Conservation (phyloP, 805 yeast genomes). For the Ogataea paradorogensis region DNA sequence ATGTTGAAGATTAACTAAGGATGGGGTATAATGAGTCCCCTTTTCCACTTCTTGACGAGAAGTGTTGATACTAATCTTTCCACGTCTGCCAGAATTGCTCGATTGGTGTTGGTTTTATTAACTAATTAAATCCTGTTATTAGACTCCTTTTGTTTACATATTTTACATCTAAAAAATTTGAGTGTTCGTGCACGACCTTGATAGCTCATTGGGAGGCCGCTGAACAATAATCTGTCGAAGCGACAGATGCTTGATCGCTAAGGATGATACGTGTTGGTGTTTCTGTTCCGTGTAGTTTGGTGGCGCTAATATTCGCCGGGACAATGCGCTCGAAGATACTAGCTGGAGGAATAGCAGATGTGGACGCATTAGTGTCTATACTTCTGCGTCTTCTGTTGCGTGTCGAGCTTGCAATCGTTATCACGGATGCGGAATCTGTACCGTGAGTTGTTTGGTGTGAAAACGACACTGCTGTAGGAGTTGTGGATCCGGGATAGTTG, state of each 20-base stretch:
- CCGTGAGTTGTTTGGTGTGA: slow-evolving; percentile 8
- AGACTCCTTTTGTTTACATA: slow-evolving; percentile 15
- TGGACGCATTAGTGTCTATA: slow-evolving; percentile 55
- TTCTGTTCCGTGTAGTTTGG: slow-evolving; percentile 9
- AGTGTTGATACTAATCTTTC: slow-evolving; percentile 3
- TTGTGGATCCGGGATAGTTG: slow-evolving; percentile 2
- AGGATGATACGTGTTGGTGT: slow-evolving; percentile 6
- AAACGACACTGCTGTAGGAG: slow-evolving; percentile 9
- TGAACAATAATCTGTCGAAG: slow-evolving; percentile 19
- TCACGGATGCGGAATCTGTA: slow-evolving; percentile 32
- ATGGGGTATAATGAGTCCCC: slow-evolving; percentile 6
- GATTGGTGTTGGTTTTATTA: slow-evolving; percentile 1
- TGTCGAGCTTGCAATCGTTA: slow-evolving; percentile 35
- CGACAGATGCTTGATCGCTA: slow-evolving; percentile 19
- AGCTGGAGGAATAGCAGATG: slow-evolving; percentile 73
- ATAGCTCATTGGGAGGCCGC: slow-evolving; percentile 14
- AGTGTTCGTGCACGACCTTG: slow-evolving; percentile 11
- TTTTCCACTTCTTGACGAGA: slow-evolving; percentile 8
- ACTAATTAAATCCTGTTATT: slow-evolving; percentile 9
- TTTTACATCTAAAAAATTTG: slow-evolving; percentile 5
- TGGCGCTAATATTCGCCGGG: slow-evolving; percentile 16
- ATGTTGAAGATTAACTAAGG: slow-evolving; percentile 7
- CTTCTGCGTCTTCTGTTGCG: slow-evolving; percentile 33
- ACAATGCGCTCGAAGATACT: slow-evolving; percentile 58
- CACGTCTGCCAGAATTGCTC: neutral